phyloP scores from a whole-genome alignment of 345 rosid genomes.

The Lepidium didymum region DNA sequence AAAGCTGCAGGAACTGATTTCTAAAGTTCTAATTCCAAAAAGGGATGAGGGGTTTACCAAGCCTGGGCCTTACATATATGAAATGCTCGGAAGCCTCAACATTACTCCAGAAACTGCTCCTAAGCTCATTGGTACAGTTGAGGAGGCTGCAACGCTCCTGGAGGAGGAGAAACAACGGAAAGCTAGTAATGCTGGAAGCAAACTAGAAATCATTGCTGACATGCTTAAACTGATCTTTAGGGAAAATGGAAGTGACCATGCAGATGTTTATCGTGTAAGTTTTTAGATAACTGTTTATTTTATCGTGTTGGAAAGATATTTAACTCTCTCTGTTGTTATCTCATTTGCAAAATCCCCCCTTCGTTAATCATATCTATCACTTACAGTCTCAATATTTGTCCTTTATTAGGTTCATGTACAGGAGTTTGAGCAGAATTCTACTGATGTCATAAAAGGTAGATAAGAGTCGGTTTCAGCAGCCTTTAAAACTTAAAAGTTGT shows the following conservation, averaged over 20 bases:
- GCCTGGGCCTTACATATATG: constrained; percentile 90
- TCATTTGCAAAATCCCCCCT: background rate
- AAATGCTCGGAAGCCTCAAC: constrained; percentile 71
- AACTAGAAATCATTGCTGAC: constrained; percentile 68
- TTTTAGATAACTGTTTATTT: constrained; percentile 13
- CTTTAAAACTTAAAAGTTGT: background rate
- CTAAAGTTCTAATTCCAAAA: constrained; percentile 67
- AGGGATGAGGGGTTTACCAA: constrained; percentile 79
- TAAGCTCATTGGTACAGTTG: constrained; percentile 59
- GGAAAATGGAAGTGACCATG: constrained; percentile 54
- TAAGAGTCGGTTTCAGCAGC: background rate
- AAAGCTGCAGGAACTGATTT: constrained; percentile 82
- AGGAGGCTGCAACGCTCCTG: constrained; percentile 67
- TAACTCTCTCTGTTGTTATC: background rate
- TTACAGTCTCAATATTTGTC: background rate
- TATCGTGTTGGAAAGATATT: background rate
- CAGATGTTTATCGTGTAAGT: constrained; percentile 74
- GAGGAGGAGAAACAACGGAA: constrained; percentile 67
- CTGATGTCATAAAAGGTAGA: constrained; percentile 59
- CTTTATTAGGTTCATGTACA: constrained; percentile 74
- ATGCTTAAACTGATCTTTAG: constrained; percentile 68
- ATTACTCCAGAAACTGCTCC: constrained; percentile 70
- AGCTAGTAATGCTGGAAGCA: constrained; percentile 39
- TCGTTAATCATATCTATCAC: background rate
- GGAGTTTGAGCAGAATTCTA: constrained; percentile 51